Conservation (phyloP, 805 yeast species). For the Metschnikowia rubicola region DNA sequence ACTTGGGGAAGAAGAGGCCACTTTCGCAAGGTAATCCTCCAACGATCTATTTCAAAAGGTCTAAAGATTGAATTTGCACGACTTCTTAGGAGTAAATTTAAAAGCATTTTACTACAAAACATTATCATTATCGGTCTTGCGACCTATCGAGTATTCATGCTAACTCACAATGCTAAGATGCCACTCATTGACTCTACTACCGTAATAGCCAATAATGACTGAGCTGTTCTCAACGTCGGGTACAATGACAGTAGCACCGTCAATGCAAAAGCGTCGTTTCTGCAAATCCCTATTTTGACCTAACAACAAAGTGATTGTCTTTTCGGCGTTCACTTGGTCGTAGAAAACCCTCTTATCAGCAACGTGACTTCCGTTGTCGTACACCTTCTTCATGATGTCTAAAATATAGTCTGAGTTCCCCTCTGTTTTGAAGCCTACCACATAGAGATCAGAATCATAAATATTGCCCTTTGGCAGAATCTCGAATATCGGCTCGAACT, state of each 20-base stretch:
- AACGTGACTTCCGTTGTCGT: slow-evolving; percentile 54
- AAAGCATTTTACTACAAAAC: too few relatives aligned
- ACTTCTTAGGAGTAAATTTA: too few relatives aligned
- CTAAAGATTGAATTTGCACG: slow-evolving; percentile 1
- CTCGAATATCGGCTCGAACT: slow-evolving; percentile 57
- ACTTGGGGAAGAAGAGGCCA: slow-evolving; percentile 3
- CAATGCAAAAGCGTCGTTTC: slow-evolving; percentile 60
- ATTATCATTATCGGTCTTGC: neutral
- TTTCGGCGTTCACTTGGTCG: slow-evolving; percentile 24
- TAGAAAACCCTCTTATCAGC: slow-evolving; percentile 48
- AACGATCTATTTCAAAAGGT: slow-evolving; percentile 3
- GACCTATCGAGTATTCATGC: neutral
- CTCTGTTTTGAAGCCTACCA: slow-evolving; percentile 43
- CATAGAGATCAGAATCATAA: slow-evolving; percentile 38
- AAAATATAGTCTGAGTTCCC: slow-evolving; percentile 34
- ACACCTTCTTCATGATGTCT: slow-evolving; percentile 56
- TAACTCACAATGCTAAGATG: slow-evolving; percentile 4
- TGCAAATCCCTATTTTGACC: slow-evolving; percentile 12
- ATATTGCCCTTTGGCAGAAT: slow-evolving; percentile 61
- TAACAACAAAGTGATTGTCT: slow-evolving; percentile 21
- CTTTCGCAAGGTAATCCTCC: slow-evolving; percentile 2
- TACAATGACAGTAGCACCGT: slow-evolving; percentile 50
- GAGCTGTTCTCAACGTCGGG: slow-evolving; percentile 18
- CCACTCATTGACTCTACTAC: slow-evolving; percentile 11
- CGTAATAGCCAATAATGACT: slow-evolving; percentile 7